Conservation (phyloP, 768 basidiomycete species). For the Macrolepiota dolichaula region DNA sequence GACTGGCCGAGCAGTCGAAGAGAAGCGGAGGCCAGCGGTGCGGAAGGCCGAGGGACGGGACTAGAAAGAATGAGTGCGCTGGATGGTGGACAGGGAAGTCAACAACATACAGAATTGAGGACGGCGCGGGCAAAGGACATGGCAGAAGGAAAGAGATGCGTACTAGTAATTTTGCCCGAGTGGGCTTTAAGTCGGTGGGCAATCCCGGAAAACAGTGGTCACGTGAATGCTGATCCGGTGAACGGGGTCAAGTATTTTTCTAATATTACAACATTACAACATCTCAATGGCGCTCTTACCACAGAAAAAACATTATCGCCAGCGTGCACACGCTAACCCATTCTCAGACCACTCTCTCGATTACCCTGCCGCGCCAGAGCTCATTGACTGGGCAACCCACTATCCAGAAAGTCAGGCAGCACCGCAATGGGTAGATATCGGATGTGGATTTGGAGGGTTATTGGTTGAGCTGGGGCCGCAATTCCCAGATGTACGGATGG, state of each 20-base stretch:
- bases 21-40: conserved; percentile 50
- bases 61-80: conserved; percentile 27
- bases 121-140: conserved; percentile 43
- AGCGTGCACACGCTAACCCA: conserved; percentile 82
- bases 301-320: conserved; percentile 83
- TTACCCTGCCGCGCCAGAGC: conserved; percentile 75
- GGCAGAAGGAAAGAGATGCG: conserved; percentile 19
- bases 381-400: conserved; percentile 79
- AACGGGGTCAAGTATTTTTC: too few species aligned
- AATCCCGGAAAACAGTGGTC: conserved; percentile 16
- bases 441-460: conserved; percentile 97
- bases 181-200: not conserved
- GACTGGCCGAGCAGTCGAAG: conserved; percentile 64
- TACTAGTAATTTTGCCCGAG: not conserved
- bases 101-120: conserved; percentile 34
- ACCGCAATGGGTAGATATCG: conserved; percentile 85
- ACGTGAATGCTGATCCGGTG: conserved; percentile 18
- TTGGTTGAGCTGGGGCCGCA: conserved; percentile 84
- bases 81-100: not conserved
- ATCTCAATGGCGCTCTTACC: conserved; percentile 39
- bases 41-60: conserved; percentile 48
- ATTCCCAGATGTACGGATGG: conserved; percentile 89
- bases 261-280: too few species aligned
- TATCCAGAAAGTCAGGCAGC: conserved; percentile 47
- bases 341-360: conserved; percentile 87